Evolutionary conservation across 441 rosid genomes (phyloP), one percentile per base, ranked within the genome.

Genomic region (Populus hybrid): DNA sequence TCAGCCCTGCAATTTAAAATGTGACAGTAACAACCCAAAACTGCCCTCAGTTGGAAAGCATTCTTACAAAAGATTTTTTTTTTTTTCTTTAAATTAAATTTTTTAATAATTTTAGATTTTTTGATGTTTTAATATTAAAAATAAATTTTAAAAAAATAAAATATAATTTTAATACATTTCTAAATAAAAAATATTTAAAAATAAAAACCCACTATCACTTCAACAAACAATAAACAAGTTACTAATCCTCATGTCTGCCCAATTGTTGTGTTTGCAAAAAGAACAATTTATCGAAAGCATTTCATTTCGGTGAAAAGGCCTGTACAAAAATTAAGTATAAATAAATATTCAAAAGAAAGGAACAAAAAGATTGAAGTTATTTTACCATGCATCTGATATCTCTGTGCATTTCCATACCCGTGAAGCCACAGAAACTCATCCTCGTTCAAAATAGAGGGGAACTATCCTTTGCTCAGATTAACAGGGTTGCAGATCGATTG

Each of bases 271-370:
- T 23, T 18, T 53, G 32, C 12, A 3, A 71, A 72, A 16, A 21
- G 6, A n/a, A 64, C 10, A 28, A 50, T 64, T 69, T 74, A 75
- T 65, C 61, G 59, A 10, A 67, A 67, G 34, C 70, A 50, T 75
- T 72, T 32, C 73, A 72, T 30, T 30, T 30, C 32, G 32, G 35
- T 59, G 73, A 70, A 65, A 78, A 74, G 79, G 68, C 76, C 76
- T 82, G 77, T 84, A 82, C 84, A 80, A 10, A 12, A 79, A 64
- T 73, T 46, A 28, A 18, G 61, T 53, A 53, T 73, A 73, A 79
- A 73, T 42, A 65, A 80, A 80, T 67, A 73, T 59, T 32, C 67
- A 30, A 30, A 30, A 3, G 32, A 30, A 30, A 30, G 32, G 32
- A 3, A 30, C 32, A 18, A 66, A 30, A 57, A 24, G 20, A 63